Conservation (phyloP, 352 stramenopile species). For the Bremia lactucae region DNA sequence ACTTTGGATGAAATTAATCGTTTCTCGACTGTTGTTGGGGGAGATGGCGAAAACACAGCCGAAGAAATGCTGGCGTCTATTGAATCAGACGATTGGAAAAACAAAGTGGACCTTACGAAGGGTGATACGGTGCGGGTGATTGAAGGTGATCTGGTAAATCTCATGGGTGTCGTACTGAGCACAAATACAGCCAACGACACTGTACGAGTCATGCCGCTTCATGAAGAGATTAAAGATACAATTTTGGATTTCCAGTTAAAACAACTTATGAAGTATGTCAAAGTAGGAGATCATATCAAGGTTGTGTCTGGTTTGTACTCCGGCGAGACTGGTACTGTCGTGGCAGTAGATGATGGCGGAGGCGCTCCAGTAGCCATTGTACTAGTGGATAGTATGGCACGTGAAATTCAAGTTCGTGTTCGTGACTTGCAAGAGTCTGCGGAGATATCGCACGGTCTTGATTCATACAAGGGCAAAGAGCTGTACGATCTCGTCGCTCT, state of each 20-base stretch:
- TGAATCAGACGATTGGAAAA: conserved; percentile 82
- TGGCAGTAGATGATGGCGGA: conserved; percentile 78
- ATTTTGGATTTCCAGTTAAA: conserved; percentile 85
- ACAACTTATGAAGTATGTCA: conserved; percentile 86
- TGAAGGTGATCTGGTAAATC: conserved; percentile 79
- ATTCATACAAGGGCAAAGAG: conserved; percentile 86
- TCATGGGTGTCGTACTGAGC: conserved; percentile 85
- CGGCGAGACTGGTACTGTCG: conserved; percentile 83
- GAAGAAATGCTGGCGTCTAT: conserved; percentile 63
- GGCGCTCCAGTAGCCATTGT: conserved; percentile 81
- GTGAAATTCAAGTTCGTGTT: conserved; percentile 86
- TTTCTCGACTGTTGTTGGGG: conserved; percentile 52
- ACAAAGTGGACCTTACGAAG: conserved; percentile 84
- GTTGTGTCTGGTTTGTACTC: conserved; percentile 85
- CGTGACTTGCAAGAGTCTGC: conserved; percentile 85
- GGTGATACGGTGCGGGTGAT: conserved; percentile 83
- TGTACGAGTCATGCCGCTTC: conserved; percentile 81
- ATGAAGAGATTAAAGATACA: conserved; percentile 87
- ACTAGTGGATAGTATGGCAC: conserved; percentile 83
- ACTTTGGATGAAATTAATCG: conserved; percentile 85
- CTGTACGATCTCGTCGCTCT: conserved; percentile 84
- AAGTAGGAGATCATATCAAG: conserved; percentile 88
- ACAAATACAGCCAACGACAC: conserved; percentile 85
- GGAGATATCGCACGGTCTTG: conserved; percentile 81
- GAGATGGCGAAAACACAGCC: conserved; percentile 52